These are phyloP conservation scores for Wickerhamia fluorescens DNA, from an alignment of 805 yeast genomes.

Conservation along the genomic window DNA sequence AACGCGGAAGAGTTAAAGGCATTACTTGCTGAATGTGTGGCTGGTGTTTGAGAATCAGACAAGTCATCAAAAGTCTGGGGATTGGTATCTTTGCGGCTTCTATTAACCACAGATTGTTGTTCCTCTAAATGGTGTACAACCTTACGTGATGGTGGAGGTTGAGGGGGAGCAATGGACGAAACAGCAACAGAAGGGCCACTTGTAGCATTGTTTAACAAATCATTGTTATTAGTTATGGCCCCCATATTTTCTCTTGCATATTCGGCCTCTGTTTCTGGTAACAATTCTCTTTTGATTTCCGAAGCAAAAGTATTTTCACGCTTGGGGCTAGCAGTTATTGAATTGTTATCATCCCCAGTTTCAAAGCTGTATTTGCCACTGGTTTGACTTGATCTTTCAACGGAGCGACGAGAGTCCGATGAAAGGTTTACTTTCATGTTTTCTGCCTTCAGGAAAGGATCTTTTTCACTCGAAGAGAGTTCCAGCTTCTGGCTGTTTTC, in stretches of 20 bases:
- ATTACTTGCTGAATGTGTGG: slow-evolving; percentile 8
- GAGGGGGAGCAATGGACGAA: slow-evolving; percentile 30
- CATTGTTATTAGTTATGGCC: too few species aligned
- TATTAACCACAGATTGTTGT: slow-evolving; percentile 4
- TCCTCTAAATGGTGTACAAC: slow-evolving; percentile 21
- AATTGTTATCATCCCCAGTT: slow-evolving; percentile 27
- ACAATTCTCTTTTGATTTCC: slow-evolving; percentile 1
- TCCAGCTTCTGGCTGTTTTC: too few species aligned
- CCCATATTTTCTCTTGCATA: too few species aligned
- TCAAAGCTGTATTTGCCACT: slow-evolving; percentile 30
- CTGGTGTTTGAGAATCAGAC: slow-evolving; percentile 32
- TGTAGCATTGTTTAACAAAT: too few species aligned
- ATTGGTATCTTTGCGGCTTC: slow-evolving; percentile 35
- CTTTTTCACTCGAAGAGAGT: slow-evolving; percentile 1
- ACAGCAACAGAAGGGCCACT: slow-evolving; percentile 4
- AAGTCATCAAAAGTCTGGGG: slow-evolving; percentile 42
- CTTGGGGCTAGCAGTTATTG: background rate
- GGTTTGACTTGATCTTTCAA: slow-evolving; percentile 12
- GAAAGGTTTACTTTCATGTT: too few species aligned
- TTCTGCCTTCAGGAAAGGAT: background rate
- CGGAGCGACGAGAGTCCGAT: too few species aligned
- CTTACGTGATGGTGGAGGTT: slow-evolving; percentile 55
- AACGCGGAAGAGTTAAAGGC: slow-evolving; percentile 8
- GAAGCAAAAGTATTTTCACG: background rate
- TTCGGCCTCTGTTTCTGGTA: too few species aligned